Base-by-base conservation (phyloP, 2,329 filamentous ascomycete genomes). In the Trichoderma atrobrunneum region DNA sequence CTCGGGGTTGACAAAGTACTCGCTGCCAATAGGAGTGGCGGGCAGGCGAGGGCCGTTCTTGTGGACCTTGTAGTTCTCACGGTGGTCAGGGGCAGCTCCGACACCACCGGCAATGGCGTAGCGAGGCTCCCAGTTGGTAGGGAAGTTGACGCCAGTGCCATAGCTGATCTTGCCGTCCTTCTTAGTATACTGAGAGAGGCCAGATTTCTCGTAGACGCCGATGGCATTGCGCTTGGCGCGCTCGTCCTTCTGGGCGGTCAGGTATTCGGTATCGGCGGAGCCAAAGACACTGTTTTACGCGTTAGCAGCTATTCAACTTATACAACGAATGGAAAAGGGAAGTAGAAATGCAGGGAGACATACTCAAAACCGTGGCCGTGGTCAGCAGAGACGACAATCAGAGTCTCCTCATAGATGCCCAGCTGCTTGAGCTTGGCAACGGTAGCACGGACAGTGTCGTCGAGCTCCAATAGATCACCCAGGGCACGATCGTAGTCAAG, bases 401-500 rank as follows among this genome's bases (percentile, higher is more conserved):
- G 88, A 1, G 93, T 97, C 73, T 94, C 89, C 11, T 95, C 88
- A 36, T 94, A 86, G 71, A 89, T 86, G 72, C 87, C 87, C 7
- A 93, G 84, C 36, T 86, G 82, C 77, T 89, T 85, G 57, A 97
- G 90, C 78, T 93, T 90, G 61, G 86, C 86, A 69, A 95, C 86
- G 3, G 93, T 94, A 21, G 92, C 92, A 67, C 90, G 90, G 76
- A 97, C 84, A 5, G 93, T 94, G 82, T 97, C 93, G 78, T 97
- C 93, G 39, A 97, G 87, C 83, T 97, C 93, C 54, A 97, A 88
- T 1, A 97, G 89, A 77, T 97, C 93, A 70, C 92, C 93, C 0
- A 97, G 89, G 1, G 93, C 92, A 69, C 93, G 92, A 82, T 96
- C 92, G 80, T 96, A 96, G 83, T 96, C 93, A 24, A 96, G 87